A percentile compares a stretch with the other conserved stretches of the same genome.
phyloP scores from a whole-genome alignment of 2,329 filamentous ascomycete species.

The Incumbomyces delicatus region DNA sequence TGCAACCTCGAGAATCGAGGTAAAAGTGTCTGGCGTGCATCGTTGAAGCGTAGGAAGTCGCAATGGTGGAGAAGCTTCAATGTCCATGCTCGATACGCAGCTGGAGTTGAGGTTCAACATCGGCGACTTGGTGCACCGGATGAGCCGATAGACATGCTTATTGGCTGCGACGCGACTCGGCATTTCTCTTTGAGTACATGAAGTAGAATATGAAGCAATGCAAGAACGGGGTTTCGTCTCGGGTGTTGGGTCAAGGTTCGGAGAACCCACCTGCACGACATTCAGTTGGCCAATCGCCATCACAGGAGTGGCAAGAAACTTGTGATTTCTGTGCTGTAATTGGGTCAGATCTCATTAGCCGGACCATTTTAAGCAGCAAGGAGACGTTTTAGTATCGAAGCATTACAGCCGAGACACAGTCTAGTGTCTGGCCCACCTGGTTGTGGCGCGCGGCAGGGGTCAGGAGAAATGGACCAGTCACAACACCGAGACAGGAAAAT shows the following conservation, averaged over 20 bases:
- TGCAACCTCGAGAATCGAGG: background rate
- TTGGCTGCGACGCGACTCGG: background rate
- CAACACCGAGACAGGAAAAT: background rate
- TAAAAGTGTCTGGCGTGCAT: background rate
- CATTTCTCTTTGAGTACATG: no score
- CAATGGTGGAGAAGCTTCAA: background rate
- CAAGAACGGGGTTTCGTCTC: background rate
- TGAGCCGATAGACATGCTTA: background rate
- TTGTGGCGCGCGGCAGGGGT: constrained; percentile 6
- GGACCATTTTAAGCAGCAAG: background rate
- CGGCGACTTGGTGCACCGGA: background rate
- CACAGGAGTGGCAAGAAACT: background rate
- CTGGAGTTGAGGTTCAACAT: background rate
- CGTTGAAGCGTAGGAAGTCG: background rate
- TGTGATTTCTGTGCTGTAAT: background rate
- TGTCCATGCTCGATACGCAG: background rate
- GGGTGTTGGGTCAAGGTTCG: background rate
- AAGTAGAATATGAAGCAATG: background rate
- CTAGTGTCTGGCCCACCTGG: background rate
- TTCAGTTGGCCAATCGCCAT: background rate
- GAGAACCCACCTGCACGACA: background rate
- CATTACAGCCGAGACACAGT: background rate
- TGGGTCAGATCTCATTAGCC: background rate
- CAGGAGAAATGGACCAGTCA: background rate
- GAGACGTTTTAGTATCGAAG: background rate